Conservation (phyloP, 164 flowering plant species). For the Pachysandra terminalis region DNA sequence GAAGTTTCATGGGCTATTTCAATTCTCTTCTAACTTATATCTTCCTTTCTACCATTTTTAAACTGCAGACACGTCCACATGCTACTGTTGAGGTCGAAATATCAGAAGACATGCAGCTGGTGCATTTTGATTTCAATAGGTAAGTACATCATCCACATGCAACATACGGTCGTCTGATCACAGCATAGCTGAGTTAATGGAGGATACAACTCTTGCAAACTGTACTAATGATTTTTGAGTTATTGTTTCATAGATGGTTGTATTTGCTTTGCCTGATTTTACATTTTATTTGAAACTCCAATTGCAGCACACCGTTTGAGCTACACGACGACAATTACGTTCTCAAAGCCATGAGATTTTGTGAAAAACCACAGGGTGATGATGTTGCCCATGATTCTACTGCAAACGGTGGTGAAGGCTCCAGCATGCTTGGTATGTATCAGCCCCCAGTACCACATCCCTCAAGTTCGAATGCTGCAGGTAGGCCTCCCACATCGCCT, state of each 20-base stretch:
- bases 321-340: too few species aligned
- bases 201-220: background rate
- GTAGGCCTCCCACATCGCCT: constrained; percentile 62
- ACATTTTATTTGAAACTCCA: background rate
- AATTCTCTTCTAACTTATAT: background rate
- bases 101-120: too few species aligned
- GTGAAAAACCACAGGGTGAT: constrained; percentile 38
- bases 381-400: constrained; percentile 28
- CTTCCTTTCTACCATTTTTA: background rate
- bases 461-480: constrained; percentile 29
- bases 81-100: too few species aligned
- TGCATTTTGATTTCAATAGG: constrained; percentile 97
- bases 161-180: too few species aligned
- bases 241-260: background rate
- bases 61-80: constrained; percentile 82
- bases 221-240: background rate
- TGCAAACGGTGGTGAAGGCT: constrained; percentile 53
- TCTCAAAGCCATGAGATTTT: constrained; percentile 87
- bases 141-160: constrained; percentile 14
- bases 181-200: too few species aligned
- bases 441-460: constrained; percentile 42
- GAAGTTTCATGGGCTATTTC: background rate
- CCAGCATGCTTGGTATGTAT: constrained; percentile 45
- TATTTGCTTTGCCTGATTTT: background rate
- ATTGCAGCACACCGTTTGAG: constrained; percentile 95